Evolutionary conservation across 192 early-diverging fungal genomes (phyloP), one percentile per base, ranked within the genome.

Genomic region (Geranomyces michiganensis): DNA sequence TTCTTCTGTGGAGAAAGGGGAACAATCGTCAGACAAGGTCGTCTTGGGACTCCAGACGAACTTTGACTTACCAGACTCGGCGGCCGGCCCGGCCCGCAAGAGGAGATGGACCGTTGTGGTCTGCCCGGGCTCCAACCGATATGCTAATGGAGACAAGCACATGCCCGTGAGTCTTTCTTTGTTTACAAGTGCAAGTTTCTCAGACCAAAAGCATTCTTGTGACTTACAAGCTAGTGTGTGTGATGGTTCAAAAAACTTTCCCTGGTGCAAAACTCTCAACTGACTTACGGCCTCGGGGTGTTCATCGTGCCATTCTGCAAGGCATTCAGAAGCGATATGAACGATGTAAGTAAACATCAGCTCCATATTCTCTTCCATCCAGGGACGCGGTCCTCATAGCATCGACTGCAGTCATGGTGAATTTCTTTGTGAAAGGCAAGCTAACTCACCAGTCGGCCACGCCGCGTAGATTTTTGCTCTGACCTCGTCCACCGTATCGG

Each of bases 31-130:
- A 41, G 36, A 29, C 26, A 32, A 36, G 24, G 4, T 3, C 17
- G 19, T 53, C 3, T 9, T 24, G 4, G n/a, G 51, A 53, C 51
- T n/a, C 4, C 51, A 7, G 3, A 53, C 24, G 51, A 3, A 24
- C 6, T 53, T 6, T 53, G 24, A 72, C 70, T 43, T 72, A 72
- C 70, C 59, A 12, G 51, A 6, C 30, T 46, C 70, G 8, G 56
- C 43, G 22, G 70, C 30, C 26, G 59, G 53, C 12, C 73, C 71
- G 41, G 74, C 65, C 60, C 75, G 76, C 31, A 82, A 30, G n/a
- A 82, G 65, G 1, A 82, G 44, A 56, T 82, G 81, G 31, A 79
- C 76, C 12, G 76, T 78, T 5, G 78, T 80, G 33, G 76, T 80
- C 72, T 78, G 73, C 17, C 78, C 78, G 0, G 68, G 56, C 17